Evolutionary conservation across 2,329 filamentous ascomycete species (phyloP).

Genomic region (Xylaria sp.): DNA sequence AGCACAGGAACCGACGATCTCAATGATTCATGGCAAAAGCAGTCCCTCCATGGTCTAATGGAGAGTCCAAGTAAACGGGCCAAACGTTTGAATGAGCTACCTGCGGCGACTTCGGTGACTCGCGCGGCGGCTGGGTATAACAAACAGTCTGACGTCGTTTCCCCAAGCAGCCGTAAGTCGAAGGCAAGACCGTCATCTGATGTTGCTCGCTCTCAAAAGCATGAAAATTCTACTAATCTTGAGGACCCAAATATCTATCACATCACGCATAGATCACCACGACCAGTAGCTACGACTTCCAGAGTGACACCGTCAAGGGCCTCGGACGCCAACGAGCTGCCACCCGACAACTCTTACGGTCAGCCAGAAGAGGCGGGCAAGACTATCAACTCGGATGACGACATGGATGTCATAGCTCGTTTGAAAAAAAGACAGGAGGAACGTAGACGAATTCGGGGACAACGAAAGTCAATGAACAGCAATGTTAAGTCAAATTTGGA

Average conservation of each 20-base stretch:
- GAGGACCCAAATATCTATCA: neutral
- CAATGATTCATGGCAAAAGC: conserved; percentile 47
- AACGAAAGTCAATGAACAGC: conserved; percentile 37
- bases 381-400: conserved; percentile 27
- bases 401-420: conserved; percentile 42
- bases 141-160: conserved; percentile 18
- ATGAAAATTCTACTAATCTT: conserved; percentile 1
- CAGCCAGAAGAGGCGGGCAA: conserved; percentile 29
- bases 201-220: conserved; percentile 44
- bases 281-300: neutral
- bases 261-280: conserved; percentile 2
- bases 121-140: conserved; percentile 47
- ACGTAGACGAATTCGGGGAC: conserved; percentile 39
- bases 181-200: neutral
- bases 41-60: conserved; percentile 57
- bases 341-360: neutral
- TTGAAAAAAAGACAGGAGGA: conserved; percentile 45
- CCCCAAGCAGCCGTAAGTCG: conserved; percentile 9
- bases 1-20: conserved; percentile 42
- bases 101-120: conserved; percentile 36
- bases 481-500: conserved; percentile 32
- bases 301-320: neutral
- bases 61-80: conserved; percentile 54
- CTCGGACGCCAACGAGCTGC: neutral
- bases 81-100: conserved; percentile 39